These are phyloP conservation scores for Scopulariopsis brevicaulis DNA, from an alignment of 2,329 filamentous ascomycete species.

Conservation along the genomic window DNA sequence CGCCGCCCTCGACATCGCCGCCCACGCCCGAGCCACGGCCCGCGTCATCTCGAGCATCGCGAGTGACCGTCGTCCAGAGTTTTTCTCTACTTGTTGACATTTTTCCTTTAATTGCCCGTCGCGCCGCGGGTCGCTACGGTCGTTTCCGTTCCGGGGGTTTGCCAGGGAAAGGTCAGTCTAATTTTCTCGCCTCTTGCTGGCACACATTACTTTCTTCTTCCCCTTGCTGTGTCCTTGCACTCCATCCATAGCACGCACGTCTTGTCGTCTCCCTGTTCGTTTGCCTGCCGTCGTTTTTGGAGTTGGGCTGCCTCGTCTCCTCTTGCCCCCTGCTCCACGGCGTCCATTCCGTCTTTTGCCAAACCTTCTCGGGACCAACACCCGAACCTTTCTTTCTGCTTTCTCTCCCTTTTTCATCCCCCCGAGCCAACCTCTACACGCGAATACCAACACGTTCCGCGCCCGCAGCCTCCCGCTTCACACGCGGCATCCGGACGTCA, in stretches of 20 bases:
- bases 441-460: not conserved
- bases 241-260: not conserved
- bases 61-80: not conserved
- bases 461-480: not conserved
- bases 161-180: slow-evolving; percentile 1
- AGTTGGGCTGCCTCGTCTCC: slow-evolving; percentile 6
- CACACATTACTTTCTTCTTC: not conserved
- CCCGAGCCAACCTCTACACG: slow-evolving; percentile 7
- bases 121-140: not conserved
- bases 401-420: slow-evolving; percentile 9
- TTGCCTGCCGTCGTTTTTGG: slow-evolving; percentile 5
- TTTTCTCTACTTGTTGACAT: not conserved
- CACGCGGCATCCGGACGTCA: not conserved
- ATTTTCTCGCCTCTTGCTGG: slow-evolving; percentile 1
- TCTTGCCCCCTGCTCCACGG: not conserved
- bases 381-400: slow-evolving; percentile 1
- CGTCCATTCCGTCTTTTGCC: not conserved
- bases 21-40: not conserved
- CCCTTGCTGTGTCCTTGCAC: not conserved
- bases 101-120: not conserved
- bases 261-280: not conserved
- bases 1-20: not conserved
- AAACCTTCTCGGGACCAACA: slow-evolving; percentile 4
- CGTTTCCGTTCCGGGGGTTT: not conserved
- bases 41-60: not conserved